phyloP scores from a whole-genome alignment of 192 early-diverging fungal genomes.

The Phycomyces nitens region DNA sequence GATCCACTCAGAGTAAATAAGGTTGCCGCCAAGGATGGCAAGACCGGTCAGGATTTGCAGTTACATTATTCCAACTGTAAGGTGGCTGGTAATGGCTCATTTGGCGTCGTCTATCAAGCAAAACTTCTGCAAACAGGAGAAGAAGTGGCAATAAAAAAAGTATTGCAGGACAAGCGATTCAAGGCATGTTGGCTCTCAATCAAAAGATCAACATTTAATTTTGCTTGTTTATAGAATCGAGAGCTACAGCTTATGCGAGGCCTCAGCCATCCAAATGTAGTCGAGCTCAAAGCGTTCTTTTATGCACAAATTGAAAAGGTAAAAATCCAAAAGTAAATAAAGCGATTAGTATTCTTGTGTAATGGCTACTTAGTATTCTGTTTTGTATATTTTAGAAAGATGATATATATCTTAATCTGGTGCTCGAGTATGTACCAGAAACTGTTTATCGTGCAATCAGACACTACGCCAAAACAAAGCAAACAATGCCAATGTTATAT shows the following conservation, averaged over 20 bases:
- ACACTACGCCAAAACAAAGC: slow-evolving; percentile 85
- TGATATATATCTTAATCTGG: slow-evolving; percentile 94
- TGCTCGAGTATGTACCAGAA: slow-evolving; percentile 94
- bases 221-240: slow-evolving; percentile 55
- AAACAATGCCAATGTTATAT: slow-evolving; percentile 87
- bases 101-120: slow-evolving; percentile 96
- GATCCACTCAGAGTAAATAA: slow-evolving; percentile 43
- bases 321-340: slow-evolving; percentile 2
- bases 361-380: neutral
- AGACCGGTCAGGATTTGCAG: slow-evolving; percentile 76
- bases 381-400: slow-evolving; percentile 63
- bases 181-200: slow-evolving; percentile 52
- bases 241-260: slow-evolving; percentile 89
- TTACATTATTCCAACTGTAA: slow-evolving; percentile 87
- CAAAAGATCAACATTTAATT: neutral
- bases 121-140: slow-evolving; percentile 77
- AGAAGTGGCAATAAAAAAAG: slow-evolving; percentile 91
- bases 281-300: slow-evolving; percentile 86
- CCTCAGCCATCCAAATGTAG: slow-evolving; percentile 88
- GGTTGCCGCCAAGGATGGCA: slow-evolving; percentile 81
- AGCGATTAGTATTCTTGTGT: neutral
- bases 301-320: slow-evolving; percentile 92
- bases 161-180: slow-evolving; percentile 93
- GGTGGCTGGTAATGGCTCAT: slow-evolving; percentile 94
- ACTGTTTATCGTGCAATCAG: slow-evolving; percentile 93